Evolutionary conservation across 805 yeast genomes (phyloP).

Genomic region (Yamadazyma insecticola): DNA sequence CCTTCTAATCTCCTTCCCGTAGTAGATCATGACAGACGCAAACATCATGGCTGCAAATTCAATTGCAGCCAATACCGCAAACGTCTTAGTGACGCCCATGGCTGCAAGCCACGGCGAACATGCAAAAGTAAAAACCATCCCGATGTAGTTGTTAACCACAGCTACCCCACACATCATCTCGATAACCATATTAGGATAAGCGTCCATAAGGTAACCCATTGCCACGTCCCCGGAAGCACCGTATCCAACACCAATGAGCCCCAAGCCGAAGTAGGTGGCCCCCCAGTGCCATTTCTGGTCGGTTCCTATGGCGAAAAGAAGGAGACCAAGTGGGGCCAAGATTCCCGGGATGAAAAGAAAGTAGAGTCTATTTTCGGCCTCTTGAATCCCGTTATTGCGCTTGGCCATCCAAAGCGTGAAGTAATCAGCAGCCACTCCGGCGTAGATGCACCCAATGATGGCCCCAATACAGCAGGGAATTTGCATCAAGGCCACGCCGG

Average conservation of each 20-base stretch:
- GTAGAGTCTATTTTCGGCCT: constrained; percentile 34
- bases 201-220: constrained; percentile 36
- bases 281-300: constrained; percentile 34
- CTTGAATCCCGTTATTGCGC: constrained; percentile 30
- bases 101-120: constrained; percentile 36
- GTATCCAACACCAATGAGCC: constrained; percentile 33
- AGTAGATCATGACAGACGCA: constrained; percentile 26
- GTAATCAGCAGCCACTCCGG: constrained; percentile 31
- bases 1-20: constrained; percentile 29
- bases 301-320: constrained; percentile 35
- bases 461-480: constrained; percentile 38
- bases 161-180: constrained; percentile 38
- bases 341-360: constrained; percentile 31
- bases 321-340: constrained; percentile 30
- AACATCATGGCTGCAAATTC: constrained; percentile 29
- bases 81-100: constrained; percentile 33
- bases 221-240: constrained; percentile 37
- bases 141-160: constrained; percentile 33
- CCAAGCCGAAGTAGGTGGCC: constrained; percentile 35
- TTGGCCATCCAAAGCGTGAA: constrained; percentile 35
- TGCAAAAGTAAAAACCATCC: constrained; percentile 34
- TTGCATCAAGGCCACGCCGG: constrained; percentile 37
- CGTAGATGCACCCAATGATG: constrained; percentile 32
- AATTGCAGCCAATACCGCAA: constrained; percentile 30
- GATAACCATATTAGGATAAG: constrained; percentile 37